A percentile compares a stretch with the other conserved stretches of the same genome.
These are phyloP conservation scores for bread wheat (Triticum aestivum) DNA, from an alignment of 176 grass and related monocot genomes.

Conservation along the genomic window IWGSC_CS_RefSeq_v2.1 NC_057811.1:325275035-325275534, in stretches of 20 bases:
- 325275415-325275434: neutral
- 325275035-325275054: neutral
- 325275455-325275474: conserved; percentile 7
- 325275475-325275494: neutral
- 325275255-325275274: neutral
- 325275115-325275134: neutral
- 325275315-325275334: neutral
- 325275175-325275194: neutral
- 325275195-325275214: neutral
- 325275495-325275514: neutral
- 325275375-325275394: neutral
- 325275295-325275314: neutral
- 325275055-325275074: conserved; percentile 11
- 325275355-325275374: neutral
- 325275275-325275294: neutral
- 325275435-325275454: conserved; percentile 10
- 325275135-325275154: neutral
- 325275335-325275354: neutral
- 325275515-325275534: neutral
- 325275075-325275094: conserved; percentile 7
- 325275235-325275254: neutral
- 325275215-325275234: neutral
- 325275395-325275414: conserved; percentile 10
- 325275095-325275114: too few relatives aligned
- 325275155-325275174: neutral